A percentile compares a stretch with the other conserved stretches of the same genome.
Evolutionary conservation across 2,329 filamentous ascomycete genomes (phyloP).

Genomic region (Sordariomycetes sp.): DNA sequence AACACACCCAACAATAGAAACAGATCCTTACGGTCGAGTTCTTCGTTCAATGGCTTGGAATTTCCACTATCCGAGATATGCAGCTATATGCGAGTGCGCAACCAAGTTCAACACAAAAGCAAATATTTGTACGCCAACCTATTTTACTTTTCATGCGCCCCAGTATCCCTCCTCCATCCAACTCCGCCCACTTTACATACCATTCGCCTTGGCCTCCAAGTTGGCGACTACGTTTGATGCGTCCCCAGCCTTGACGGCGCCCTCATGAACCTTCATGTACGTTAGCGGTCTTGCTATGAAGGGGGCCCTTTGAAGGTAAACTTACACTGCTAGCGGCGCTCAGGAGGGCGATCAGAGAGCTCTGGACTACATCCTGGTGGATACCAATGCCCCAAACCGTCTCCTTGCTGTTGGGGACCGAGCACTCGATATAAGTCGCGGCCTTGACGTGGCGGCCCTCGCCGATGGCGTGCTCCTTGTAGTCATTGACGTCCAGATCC

Average conservation of each 20-base stretch:
- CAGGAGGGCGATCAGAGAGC: conserved; percentile 75
- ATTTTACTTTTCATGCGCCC: too few species aligned
- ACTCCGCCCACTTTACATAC: conserved; percentile 11
- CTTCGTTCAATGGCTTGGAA: too few species aligned
- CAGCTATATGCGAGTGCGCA: too few species aligned
- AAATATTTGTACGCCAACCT: too few species aligned
- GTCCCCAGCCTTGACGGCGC: background rate
- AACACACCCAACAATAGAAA: too few species aligned
- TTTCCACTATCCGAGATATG: too few species aligned
- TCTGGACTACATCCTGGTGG: conserved; percentile 86
- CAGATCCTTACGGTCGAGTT: too few species aligned
- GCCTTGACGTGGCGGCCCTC: conserved; percentile 75
- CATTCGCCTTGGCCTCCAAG: conserved; percentile 28
- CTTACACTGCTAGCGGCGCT: conserved; percentile 79
- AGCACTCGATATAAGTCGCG: conserved; percentile 92
- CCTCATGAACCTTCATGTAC: conserved; percentile 29
- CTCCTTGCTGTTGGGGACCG: conserved; percentile 51
- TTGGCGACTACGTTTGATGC: conserved; percentile 18
- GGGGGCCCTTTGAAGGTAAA: conserved; percentile 12
- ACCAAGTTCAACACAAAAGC: too few species aligned
- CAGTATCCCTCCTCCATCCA: too few species aligned
- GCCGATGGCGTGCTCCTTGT: conserved; percentile 93
- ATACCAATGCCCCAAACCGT: conserved; percentile 87
- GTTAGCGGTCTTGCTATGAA: conserved; percentile 6
- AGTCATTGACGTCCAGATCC: conserved; percentile 82